These are phyloP conservation scores for Zygosaccharomyces pseudobailii DNA, from an alignment of 1,139 yeast species.

Conservation along the genomic window DNA sequence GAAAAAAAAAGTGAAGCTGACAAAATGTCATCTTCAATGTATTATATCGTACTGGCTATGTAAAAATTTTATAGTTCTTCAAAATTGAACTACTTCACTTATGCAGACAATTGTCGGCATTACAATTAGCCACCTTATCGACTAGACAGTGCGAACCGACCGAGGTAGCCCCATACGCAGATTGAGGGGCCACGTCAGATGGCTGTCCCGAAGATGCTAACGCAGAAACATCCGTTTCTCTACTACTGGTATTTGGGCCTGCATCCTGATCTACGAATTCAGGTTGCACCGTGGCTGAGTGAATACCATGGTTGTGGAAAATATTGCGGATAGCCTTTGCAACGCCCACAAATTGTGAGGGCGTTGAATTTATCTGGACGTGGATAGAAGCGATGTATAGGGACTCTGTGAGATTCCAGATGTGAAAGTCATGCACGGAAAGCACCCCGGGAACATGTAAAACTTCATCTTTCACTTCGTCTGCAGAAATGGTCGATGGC, in stretches of 20 bases:
- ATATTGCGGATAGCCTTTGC: constrained; percentile 76
- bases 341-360: constrained; percentile 63
- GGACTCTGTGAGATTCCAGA: constrained; percentile 92
- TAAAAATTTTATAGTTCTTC: neutral
- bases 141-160: constrained; percentile 38
- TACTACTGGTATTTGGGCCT: constrained; percentile 31
- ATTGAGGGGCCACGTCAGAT: constrained; percentile 7
- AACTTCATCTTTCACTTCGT: constrained; percentile 66
- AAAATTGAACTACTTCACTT: constrained; percentile 3
- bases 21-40: neutral
- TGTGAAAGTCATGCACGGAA: constrained; percentile 90
- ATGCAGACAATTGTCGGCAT: constrained; percentile 39
- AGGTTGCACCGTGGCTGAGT: constrained; percentile 93
- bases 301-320: constrained; percentile 80
- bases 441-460: constrained; percentile 63
- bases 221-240: constrained; percentile 10
- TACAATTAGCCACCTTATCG: constrained; percentile 45
- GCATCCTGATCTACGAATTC: constrained; percentile 48
- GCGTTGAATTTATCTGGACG: constrained; percentile 61
- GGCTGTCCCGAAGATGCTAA: constrained; percentile 1
- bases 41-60: neutral
- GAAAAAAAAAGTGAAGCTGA: neutral
- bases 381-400: constrained; percentile 86
- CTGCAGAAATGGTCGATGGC: constrained; percentile 75
- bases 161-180: constrained; percentile 35